Percentiles rank a stretch among this genome's conserved stretches.
Conservation (phyloP, 768 basidiomycete genomes). For the Naematelia encephala region DNA sequence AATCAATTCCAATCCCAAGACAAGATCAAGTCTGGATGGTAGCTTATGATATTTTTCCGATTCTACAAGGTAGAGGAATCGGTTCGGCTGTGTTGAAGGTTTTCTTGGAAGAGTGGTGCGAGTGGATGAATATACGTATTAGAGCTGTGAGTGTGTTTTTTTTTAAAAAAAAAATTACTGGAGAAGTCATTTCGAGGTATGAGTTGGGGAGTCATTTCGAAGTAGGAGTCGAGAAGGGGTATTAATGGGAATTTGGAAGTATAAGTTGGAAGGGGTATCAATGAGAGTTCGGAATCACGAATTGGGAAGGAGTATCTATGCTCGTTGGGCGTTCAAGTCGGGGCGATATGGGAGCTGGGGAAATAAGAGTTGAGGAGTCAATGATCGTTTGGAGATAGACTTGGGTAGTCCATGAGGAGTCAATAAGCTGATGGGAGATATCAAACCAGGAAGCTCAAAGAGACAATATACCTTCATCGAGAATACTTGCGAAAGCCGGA, state of each 20-base stretch:
- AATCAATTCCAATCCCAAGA: slow-evolving; percentile 2
- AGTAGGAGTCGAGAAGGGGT: too few relatives aligned
- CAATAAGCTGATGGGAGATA: neutral
- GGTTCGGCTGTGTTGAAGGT: slow-evolving; percentile 6
- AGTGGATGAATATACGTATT: slow-evolving; percentile 10
- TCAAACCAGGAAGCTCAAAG: slow-evolving; percentile 1
- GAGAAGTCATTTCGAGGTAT: too few relatives aligned
- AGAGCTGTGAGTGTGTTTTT: slow-evolving; percentile 8
- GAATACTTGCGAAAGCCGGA: slow-evolving; percentile 5
- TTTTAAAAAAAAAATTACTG: neutral
- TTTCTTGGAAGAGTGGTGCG: slow-evolving; percentile 6
- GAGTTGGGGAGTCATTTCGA: too few relatives aligned
- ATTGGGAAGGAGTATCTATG: neutral
- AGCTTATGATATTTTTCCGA: slow-evolving; percentile 10
- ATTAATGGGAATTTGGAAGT: too few relatives aligned
- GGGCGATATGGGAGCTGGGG: neutral
- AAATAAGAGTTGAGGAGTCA: too few relatives aligned
- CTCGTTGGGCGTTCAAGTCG: neutral
- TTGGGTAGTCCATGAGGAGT: too few relatives aligned
- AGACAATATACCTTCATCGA: slow-evolving; percentile 5
- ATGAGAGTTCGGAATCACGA: neutral
- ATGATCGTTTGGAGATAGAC: too few relatives aligned
- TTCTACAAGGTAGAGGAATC: slow-evolving; percentile 8
- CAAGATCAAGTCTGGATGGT: slow-evolving; percentile 10
- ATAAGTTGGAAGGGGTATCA: too few relatives aligned